These are phyloP conservation scores for Cyberlindnera amylophila DNA, from an alignment of 805 yeast species.

Conservation along the genomic window DNA sequence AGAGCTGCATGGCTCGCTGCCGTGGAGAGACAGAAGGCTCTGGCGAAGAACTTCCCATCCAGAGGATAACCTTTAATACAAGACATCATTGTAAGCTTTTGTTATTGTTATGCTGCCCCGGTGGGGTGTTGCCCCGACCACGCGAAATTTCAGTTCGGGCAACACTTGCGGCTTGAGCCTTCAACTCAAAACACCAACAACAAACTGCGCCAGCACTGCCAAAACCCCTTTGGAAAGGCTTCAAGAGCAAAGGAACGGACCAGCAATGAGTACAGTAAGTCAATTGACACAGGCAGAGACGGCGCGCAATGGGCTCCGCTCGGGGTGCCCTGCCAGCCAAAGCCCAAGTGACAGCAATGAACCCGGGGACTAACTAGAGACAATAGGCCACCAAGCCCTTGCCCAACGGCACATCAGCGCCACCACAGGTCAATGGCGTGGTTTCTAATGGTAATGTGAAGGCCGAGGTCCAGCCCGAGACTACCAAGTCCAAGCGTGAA, in stretches of 20 bases:
- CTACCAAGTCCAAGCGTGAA: slow-evolving; percentile 8
- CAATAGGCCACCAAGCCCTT: slow-evolving; percentile 1
- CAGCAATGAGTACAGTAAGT: slow-evolving; percentile 3
- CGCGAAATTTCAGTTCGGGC: slow-evolving; percentile 22
- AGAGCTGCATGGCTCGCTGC: slow-evolving; percentile 41
- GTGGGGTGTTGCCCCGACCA: slow-evolving; percentile 5
- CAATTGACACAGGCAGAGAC: too few species aligned
- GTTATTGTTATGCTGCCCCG: too few species aligned
- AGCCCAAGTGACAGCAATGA: neutral
- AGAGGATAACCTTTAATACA: neutral
- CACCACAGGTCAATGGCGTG: too few species aligned
- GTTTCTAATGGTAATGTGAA: too few species aligned
- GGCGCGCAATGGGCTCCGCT: too few species aligned
- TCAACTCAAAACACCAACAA: neutral
- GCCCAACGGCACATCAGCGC: slow-evolving; percentile 3
- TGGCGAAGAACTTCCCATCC: slow-evolving; percentile 10
- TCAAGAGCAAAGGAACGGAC: neutral
- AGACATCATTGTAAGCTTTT: too few species aligned
- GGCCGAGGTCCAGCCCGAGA: neutral
- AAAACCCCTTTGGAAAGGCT: neutral
- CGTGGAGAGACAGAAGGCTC: slow-evolving; percentile 39
- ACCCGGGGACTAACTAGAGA: neutral
- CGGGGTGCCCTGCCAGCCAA: too few species aligned
- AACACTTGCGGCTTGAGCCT: slow-evolving; percentile 4
- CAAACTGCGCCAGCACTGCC: slow-evolving; percentile 2